Conservation (phyloP, 2,329 filamentous ascomycete genomes). For the Cladosporium colombiae region DNA sequence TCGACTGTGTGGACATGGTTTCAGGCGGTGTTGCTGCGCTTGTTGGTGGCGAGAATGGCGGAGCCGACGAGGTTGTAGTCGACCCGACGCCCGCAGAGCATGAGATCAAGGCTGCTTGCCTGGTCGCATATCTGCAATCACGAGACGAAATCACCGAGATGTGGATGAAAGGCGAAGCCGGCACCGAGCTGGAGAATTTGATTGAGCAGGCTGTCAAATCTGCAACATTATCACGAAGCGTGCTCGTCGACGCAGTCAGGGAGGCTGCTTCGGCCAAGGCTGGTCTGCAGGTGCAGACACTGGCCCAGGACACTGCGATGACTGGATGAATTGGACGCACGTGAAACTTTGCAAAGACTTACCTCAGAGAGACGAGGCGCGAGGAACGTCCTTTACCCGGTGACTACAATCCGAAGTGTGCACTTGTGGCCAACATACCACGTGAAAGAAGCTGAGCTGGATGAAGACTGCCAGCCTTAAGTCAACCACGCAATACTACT, state of each 20-base stretch:
- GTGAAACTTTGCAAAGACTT: neutral
- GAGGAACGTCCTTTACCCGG: neutral
- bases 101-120: conserved; percentile 77
- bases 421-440: neutral
- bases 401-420: neutral
- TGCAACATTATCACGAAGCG: conserved; percentile 59
- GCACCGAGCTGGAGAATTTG: conserved; percentile 52
- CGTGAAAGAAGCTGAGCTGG: neutral
- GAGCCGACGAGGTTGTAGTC: conserved; percentile 57
- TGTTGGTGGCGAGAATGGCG: conserved; percentile 47
- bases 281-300: conserved; percentile 20
- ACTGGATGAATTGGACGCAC: conserved; percentile 30
- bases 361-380: neutral
- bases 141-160: conserved; percentile 91
- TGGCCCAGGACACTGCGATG: conserved; percentile 32
- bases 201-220: conserved; percentile 66
- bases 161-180: conserved; percentile 80
- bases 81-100: conserved; percentile 85
- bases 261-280: conserved; percentile 52
- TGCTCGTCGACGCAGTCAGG: conserved; percentile 62
- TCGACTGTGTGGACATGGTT: conserved; percentile 91
- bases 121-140: conserved; percentile 82
- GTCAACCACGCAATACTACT: neutral
- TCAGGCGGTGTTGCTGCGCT: conserved; percentile 86
- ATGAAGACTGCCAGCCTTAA: neutral